Evolutionary conservation across 2,329 filamentous ascomycete genomes (phyloP).

Genomic region (Aspergillus chevalieri): DNA sequence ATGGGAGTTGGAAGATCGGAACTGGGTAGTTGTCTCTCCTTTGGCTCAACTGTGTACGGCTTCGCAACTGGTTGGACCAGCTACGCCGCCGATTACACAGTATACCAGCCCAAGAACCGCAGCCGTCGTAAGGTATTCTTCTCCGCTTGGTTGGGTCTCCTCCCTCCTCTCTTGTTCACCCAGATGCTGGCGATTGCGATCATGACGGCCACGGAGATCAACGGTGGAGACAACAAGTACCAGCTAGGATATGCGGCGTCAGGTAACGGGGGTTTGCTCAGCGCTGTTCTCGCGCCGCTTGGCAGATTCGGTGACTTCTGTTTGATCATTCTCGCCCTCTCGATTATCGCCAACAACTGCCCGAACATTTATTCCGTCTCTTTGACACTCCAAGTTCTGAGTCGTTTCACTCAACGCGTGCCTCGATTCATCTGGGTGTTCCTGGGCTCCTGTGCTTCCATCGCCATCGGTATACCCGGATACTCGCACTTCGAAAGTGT

Average conservation of each 20-base stretch:
- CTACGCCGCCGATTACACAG: conserved; percentile 72
- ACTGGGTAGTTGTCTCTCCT: conserved; percentile 57
- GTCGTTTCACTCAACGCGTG: conserved; percentile 52
- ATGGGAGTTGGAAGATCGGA: conserved; percentile 55
- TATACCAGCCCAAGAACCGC: conserved; percentile 64
- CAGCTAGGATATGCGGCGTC: conserved; percentile 49
- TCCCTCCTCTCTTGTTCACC: conserved; percentile 66
- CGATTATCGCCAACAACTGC: conserved; percentile 65
- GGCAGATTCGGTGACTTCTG: conserved; percentile 69
- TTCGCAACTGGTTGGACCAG: conserved; percentile 69
- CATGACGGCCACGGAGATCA: conserved; percentile 56
- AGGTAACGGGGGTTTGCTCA: conserved; percentile 61
- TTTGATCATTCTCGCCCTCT: conserved; percentile 59
- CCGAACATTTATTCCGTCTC: conserved; percentile 67
- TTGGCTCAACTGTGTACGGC: conserved; percentile 60
- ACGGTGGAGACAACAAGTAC: conserved; percentile 52
- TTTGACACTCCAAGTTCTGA: conserved; percentile 61
- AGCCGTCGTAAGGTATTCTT: conserved; percentile 59
- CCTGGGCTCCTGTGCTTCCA: conserved; percentile 56
- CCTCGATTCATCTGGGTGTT: conserved; percentile 64
- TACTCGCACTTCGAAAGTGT: conserved; percentile 60
- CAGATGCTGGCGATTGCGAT: conserved; percentile 67
- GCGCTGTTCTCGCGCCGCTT: conserved; percentile 56
- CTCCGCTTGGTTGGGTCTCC: conserved; percentile 63
- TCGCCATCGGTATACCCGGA: conserved; percentile 64